A percentile compares a stretch with the other conserved stretches of the same genome.
Evolutionary conservation across 2,329 filamentous ascomycete species (phyloP).

Genomic region (Aspergillus viridinutans): DNA sequence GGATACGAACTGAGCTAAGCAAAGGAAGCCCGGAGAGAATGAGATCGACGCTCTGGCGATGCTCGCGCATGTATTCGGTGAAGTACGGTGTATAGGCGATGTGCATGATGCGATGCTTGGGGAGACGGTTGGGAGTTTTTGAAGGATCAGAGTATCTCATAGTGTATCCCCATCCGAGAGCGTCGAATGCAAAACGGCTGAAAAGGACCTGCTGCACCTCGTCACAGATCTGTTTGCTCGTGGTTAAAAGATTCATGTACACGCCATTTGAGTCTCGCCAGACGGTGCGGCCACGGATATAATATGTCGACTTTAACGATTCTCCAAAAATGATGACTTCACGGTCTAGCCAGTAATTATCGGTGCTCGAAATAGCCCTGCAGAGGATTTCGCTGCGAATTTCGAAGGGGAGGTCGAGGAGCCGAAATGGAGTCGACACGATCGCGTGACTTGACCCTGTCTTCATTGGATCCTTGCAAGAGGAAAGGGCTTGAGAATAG

Average conservation of each 20-base stretch:
- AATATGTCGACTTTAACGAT: background rate
- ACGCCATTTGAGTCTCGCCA: background rate
- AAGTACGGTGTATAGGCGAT: background rate
- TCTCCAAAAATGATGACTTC: background rate
- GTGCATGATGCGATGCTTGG: background rate
- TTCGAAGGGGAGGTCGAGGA: slow-evolving; percentile 3
- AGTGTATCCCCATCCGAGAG: background rate
- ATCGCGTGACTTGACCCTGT: background rate
- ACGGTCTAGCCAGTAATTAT: slow-evolving; percentile 2
- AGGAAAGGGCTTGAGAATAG: background rate
- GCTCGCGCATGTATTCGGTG: background rate
- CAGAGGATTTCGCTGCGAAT: slow-evolving; percentile 1
- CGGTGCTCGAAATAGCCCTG: background rate
- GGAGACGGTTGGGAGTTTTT: background rate
- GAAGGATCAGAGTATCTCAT: background rate
- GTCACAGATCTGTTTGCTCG: background rate
- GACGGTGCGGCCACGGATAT: background rate
- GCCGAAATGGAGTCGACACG: background rate
- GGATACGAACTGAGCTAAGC: background rate
- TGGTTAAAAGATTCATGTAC: background rate
- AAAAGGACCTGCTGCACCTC: slow-evolving; percentile 2
- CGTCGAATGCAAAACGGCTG: slow-evolving; percentile 1
- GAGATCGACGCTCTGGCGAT: background rate
- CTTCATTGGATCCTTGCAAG: background rate
- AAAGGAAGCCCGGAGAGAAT: background rate